Evolutionary conservation across 345 rosid species (phyloP), one percentile per base, ranked within the genome.

Genomic region (Adansonia digitata): DNA sequence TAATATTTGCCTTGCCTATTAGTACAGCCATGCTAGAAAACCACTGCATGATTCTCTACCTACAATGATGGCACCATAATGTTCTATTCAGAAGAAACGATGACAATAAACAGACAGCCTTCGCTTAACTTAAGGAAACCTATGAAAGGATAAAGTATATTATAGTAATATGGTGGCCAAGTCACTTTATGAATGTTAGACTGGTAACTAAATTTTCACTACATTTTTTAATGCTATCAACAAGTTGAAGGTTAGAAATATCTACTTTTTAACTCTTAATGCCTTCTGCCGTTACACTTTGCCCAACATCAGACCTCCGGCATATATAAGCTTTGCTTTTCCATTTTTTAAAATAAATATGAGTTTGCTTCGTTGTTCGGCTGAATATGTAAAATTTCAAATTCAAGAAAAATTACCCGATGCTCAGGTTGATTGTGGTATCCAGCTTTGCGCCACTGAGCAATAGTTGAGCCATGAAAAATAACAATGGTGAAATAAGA

Each of bases 371-470:
- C 22, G 31, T 24, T 42, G 49, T 27, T 48, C 24, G 0, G 43
- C 43, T 24, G 10, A 35, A 39, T 20, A 10, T 22, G 8, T 45
- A 63, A n/a, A 45, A 69, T 13, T 72, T 22, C 46, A 40, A 35
- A 6, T 69, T 45, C 39, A 24, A 66, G 65, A 60, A 55, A 82
- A 52, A 66, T 43, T 86, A 93, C 99, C 93, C 87, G 86, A 82
- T 95, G 98, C 72, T 95, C 98, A 64, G 97, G 97, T 80, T 84
- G 97, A 78, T 82, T 64, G 18, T 93, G 98, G 84, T 93, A 93
- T 72, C 97, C 99, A 77, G 90, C 89, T 86, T 95, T 95, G 45
- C 96, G 85, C 99, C 99, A 95, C 68, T 93, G 99, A 65, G 98
- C 94, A 18, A 95, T 93, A 22, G 93, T 89, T 77, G 93, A 84